A percentile compares a stretch with the other conserved stretches of the same genome.
Evolutionary conservation across 2,329 filamentous ascomycete genomes (phyloP).

Genomic region (Fonsecaea monophora): DNA sequence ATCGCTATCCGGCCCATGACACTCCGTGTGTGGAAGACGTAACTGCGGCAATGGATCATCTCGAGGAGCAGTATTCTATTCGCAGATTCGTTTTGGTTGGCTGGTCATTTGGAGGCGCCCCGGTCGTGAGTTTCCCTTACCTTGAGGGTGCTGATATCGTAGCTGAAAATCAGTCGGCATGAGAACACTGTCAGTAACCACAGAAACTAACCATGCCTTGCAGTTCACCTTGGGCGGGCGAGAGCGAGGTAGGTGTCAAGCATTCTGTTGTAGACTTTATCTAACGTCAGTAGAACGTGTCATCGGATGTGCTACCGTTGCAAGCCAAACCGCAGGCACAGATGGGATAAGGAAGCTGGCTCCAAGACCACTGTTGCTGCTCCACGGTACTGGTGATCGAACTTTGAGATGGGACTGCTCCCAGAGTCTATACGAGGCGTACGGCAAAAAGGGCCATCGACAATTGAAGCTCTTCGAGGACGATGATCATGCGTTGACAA

Average conservation of each 20-base stretch:
- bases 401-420: constrained; percentile 47
- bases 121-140: constrained; percentile 44
- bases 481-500: constrained; percentile 53
- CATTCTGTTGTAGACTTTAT: neutral
- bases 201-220: neutral
- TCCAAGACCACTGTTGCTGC: constrained; percentile 45
- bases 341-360: constrained; percentile 24
- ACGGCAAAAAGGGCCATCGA: constrained; percentile 45
- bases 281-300: constrained; percentile 38
- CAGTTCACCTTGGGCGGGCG: constrained; percentile 33
- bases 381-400: constrained; percentile 50
- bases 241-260: constrained; percentile 15
- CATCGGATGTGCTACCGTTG: constrained; percentile 50
- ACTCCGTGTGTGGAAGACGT: constrained; percentile 49
- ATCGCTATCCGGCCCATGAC: constrained; percentile 47
- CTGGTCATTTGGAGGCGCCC: constrained; percentile 54
- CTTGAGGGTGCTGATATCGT: constrained; percentile 30
- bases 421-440: constrained; percentile 47
- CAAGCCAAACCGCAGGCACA: constrained; percentile 50
- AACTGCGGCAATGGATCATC: constrained; percentile 47
- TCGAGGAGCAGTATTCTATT: constrained; percentile 44
- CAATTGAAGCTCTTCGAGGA: constrained; percentile 50
- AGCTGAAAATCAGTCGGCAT: neutral
- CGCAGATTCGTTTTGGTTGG: constrained; percentile 51
- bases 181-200: neutral